Percentiles rank a stretch among this genome's conserved stretches.
Evolutionary conservation across 2,329 filamentous ascomycete species (phyloP).

Genomic region (Knufia petricola): DNA sequence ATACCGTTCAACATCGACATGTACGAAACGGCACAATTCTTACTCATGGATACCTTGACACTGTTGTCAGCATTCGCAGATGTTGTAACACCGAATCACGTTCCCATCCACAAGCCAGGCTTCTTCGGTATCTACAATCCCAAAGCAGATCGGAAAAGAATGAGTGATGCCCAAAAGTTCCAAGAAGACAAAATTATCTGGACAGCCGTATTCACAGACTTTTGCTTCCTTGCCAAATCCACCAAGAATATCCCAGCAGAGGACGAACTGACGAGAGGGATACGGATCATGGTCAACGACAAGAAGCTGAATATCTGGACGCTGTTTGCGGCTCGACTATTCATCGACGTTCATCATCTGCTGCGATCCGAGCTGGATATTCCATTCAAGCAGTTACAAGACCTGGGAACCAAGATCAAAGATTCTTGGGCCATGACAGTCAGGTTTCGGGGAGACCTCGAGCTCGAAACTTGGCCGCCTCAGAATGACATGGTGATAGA

Average conservation of each 20-base stretch:
- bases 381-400: slow-evolving; percentile 14
- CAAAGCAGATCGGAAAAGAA: slow-evolving; percentile 16
- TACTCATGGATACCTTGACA: not conserved
- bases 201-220: slow-evolving; percentile 28
- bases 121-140: slow-evolving; percentile 17
- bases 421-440: slow-evolving; percentile 25
- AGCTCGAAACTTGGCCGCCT: slow-evolving; percentile 26
- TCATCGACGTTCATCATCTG: slow-evolving; percentile 34
- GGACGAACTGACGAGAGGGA: slow-evolving; percentile 32
- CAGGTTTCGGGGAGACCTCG: slow-evolving; percentile 27
- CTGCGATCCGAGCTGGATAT: slow-evolving; percentile 20
- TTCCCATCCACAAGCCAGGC: slow-evolving; percentile 9
- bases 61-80: not conserved
- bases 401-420: slow-evolving; percentile 14
- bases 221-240: not conserved
- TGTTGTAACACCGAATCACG: not conserved
- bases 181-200: slow-evolving; percentile 30
- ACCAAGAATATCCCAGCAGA: slow-evolving; percentile 21
- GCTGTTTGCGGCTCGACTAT: slow-evolving; percentile 34
- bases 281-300: slow-evolving; percentile 27
- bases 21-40: slow-evolving; percentile 3
- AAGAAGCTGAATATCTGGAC: slow-evolving; percentile 28
- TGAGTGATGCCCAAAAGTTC: slow-evolving; percentile 26
- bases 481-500: slow-evolving; percentile 21
- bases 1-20: slow-evolving; percentile 1